Base-by-base conservation (phyloP, 768 basidiomycete species). In the Suillus discolor region DNA sequence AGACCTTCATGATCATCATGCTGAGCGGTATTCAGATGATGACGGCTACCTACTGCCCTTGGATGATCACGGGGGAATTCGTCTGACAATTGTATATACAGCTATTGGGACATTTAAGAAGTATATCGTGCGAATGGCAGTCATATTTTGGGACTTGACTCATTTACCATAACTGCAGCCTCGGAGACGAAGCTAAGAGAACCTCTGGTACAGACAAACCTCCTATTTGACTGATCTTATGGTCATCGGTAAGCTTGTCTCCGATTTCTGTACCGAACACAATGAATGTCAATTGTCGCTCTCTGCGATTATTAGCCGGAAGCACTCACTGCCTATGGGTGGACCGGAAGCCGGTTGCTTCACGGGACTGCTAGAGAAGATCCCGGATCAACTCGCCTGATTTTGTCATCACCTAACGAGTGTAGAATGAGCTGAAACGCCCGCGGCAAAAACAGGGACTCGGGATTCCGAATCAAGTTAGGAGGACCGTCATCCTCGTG, bases 351-450 rank as follows among this genome's bases (percentile, higher is more conserved):
- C 38, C 57, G 38, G 38, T 25, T n/a, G 16, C 23, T 8, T 25
- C 25, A 23, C 64, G 42, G 36, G 25, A 16, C 11, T 20, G 9
- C 39, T 20, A 20, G 18, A 55, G 20, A 31, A 54, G 53, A 55
- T 20, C 16, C 31, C 8, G 23, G 38, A 39, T 15, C 57, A 25
- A 15, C 38, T 57, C 12, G 8, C 23, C 15, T 39, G 38, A 23
- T 57, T 57, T 57, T 23, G 25, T 15, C 36, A 39, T 57, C 57
- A 39, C 16, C 16, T 59, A 18, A 18, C 16, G 23, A 2, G 2
- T 6, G 6, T 42, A 66, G 70, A 65, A 67, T 57, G 67, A 70
- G 31, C 66, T 72, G 38, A 68, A 72, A 57, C 72, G 66, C 39
- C 64, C 69, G 25, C 67, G 67, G 8, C 11, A 67, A 62, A 53